Evolutionary conservation across 1,284 basidiomycete genomes (phyloP).

Genomic region (Omphalotus olearius): DNA sequence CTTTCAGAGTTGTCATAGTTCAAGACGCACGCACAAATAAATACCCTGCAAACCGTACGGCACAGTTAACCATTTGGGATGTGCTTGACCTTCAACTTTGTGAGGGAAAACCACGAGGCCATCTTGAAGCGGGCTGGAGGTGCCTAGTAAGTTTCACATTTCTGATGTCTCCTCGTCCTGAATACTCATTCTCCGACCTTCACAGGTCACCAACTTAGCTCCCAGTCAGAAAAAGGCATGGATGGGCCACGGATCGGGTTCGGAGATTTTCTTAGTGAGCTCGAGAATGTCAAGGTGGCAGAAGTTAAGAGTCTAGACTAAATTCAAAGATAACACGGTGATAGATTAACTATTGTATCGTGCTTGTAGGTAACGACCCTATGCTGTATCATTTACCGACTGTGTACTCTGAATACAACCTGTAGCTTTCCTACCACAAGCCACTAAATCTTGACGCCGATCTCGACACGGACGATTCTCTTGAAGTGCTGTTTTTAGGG

Average conservation of each 20-base stretch:
- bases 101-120: conserved; percentile 48
- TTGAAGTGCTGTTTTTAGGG: too few relatives aligned
- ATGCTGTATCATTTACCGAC: too few relatives aligned
- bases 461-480: too few relatives aligned
- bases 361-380: too few relatives aligned
- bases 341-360: too few relatives aligned
- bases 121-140: conserved; percentile 61
- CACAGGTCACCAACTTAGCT: conserved; percentile 58
- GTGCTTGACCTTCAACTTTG: conserved; percentile 47
- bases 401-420: too few relatives aligned
- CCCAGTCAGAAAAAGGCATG: conserved; percentile 61
- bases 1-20: conserved; percentile 77
- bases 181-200: background rate
- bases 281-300: conserved; percentile 59
- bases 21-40: conserved; percentile 61
- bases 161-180: background rate
- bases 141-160: conserved; percentile 54
- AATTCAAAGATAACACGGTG: too few relatives aligned
- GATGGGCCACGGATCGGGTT: conserved; percentile 48
- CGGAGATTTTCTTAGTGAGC: conserved; percentile 64
- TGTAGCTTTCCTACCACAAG: too few relatives aligned
- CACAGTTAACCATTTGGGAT: conserved; percentile 85
- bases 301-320: conserved; percentile 22
- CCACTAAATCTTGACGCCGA: too few relatives aligned
- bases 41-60: conserved; percentile 51